Base-by-base conservation (phyloP, 1,284 basidiomycete genomes). In the Rhodotorula sp. region DNA sequence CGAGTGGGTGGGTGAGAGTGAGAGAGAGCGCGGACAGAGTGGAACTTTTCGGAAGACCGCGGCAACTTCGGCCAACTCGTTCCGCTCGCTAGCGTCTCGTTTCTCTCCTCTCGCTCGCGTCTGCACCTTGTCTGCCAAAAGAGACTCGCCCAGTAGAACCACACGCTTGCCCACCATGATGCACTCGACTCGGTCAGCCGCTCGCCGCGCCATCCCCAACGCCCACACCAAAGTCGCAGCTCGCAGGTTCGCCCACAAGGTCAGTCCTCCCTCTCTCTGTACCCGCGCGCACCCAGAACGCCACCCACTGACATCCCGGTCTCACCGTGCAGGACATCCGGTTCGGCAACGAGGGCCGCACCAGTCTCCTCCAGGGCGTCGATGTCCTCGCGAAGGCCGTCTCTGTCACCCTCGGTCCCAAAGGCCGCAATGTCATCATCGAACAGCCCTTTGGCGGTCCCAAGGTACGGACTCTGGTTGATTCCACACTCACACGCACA, bases 391-490 rank as follows among this genome's bases (percentile, higher is more conserved):
- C 95, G 66, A 93, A 97, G 82, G 91, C 94, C 72, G 94, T 97
- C 79, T 89, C 88, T 76, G 93, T 96, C 62, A 99, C 95, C 51
- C 87, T 98, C 51, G 95, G 95, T 70, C 95, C 95, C 65, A 99
- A 99, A 91, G 91, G 93, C 78, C 88, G 95, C 79, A 99, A 97
- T 81, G 95, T 98, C 79, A 98, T 99, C 84, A 97, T 99, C 80
- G 95, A 98, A 82, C 95, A 98, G 85, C 87, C 93, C 49, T 99
- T 90, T 79, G 95, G 95, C 78, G 93, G 93, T 63, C 95, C 95
- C 74, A 98, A 99, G 77, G 75, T 76, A n/a, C 30, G 68, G 22
- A n/a, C 18, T 10, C 10, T 22, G 46, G 10, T 6, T 24, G 2
- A 20, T 12, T 4, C 33, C 29, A 6, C 14, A 5, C 8, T 18